Base-by-base conservation (phyloP, 2,329 filamentous ascomycete species). In the Penicillium italicum region DNA sequence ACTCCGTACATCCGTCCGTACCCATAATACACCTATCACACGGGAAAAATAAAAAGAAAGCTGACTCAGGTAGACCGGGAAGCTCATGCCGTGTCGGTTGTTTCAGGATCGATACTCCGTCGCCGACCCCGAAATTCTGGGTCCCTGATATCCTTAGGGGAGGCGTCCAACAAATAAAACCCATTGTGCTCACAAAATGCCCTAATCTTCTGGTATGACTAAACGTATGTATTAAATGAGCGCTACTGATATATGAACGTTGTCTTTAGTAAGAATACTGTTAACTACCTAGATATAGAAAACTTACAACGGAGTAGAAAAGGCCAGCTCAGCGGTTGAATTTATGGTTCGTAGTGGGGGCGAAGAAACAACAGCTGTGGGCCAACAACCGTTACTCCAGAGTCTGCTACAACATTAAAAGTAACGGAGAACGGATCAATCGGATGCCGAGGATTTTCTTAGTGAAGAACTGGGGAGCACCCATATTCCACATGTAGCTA, bases 101-200 rank as follows among this genome's bases (percentile, higher is more conserved):
- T 68, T 69, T 69, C 68, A 70, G 63, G 61, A 59, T 61, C 48
- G 56, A 65, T 63, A 57, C 57, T 62, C 64, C n/a, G n/a, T n/a
- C n/a, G n/a, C n/a, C 65, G 67, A 65, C 46, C 40, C 40, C 52
- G 9, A 53, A 33, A 33, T 24, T 20, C 37, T 53, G 44, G 36
- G 30, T 44, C 37, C 33, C 50, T 56, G 53, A 56, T 50, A 48
- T 50, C 46, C 55, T 58, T 36, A 43, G 9, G 30, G 28, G 30
- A 45, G 20, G 24, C 16, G 40, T 16, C 2, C 3, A 6, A 44
- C 20, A 30, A 30, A 14, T n/a, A 11, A 38, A 20, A 16, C 5
- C 14, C 40, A n/a, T 24, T 40, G 37, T 42, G 40, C 18, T 20
- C 36, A 38, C n/a, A 18, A 24, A 38, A 14, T 41, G 12, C 24